Evolutionary conservation across 495 filamentous ascomycete genomes (phyloP).

Genomic region (Friedmanniomyces endolithicus): DNA sequence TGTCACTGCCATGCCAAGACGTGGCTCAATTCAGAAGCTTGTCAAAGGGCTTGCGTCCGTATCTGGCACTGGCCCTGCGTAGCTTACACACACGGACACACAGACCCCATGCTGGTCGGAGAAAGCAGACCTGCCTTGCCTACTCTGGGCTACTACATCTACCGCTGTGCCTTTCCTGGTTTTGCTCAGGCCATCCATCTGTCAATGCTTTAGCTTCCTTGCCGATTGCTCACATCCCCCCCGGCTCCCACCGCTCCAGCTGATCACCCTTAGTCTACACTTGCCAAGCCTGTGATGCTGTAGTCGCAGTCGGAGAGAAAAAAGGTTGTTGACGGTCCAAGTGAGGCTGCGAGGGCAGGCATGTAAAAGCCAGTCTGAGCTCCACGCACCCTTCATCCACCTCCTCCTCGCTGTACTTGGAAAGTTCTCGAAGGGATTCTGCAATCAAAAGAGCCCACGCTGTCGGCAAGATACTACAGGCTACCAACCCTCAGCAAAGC

Average conservation of each 20-base stretch:
- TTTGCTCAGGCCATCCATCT: too few species aligned
- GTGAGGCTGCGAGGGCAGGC: background rate
- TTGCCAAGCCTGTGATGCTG: background rate
- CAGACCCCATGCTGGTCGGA: too few species aligned
- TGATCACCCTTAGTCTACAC: background rate
- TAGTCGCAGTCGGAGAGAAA: background rate
- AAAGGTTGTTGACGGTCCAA: background rate
- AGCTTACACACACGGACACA: too few species aligned
- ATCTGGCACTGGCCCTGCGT: too few species aligned
- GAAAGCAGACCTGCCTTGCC: too few species aligned
- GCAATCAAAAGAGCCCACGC: background rate
- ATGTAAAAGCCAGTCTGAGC: background rate
- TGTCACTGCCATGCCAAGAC: too few species aligned
- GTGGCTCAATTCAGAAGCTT: too few species aligned
- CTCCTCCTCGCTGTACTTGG: background rate
- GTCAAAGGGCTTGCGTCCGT: too few species aligned
- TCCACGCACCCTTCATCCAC: background rate
- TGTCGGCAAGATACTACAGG: background rate
- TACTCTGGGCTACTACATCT: too few species aligned
- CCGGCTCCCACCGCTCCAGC: background rate
- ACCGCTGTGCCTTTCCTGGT: too few species aligned
- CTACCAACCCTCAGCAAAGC: background rate
- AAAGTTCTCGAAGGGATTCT: background rate
- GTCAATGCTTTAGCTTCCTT: too few species aligned
- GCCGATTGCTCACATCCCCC: too few species aligned